Percentiles rank a stretch among this genome's conserved stretches.
These are phyloP conservation scores for Oryza rufipogon DNA, from an alignment of 176 grass and related monocot species.

Conservation along the genomic window DNA sequence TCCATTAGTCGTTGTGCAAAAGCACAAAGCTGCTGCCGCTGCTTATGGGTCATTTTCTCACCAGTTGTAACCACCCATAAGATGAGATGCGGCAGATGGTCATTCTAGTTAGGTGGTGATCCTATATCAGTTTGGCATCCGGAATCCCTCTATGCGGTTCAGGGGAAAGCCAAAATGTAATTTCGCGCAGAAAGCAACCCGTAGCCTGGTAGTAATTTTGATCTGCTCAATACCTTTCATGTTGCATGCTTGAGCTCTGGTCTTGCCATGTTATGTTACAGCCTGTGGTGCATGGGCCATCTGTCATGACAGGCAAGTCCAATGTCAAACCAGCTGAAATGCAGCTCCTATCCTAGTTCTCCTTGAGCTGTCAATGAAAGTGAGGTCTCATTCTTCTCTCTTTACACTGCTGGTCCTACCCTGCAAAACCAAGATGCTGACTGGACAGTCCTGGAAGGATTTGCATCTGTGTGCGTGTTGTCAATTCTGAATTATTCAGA, in stretches of 20 bases:
- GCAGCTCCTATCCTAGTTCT: background rate
- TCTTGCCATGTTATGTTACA: background rate
- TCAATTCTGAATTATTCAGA: background rate
- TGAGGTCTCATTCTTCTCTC: background rate
- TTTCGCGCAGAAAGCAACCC: conserved; percentile 35
- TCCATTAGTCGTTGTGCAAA: background rate
- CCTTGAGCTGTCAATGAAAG: conserved; percentile 33
- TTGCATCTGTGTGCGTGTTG: background rate
- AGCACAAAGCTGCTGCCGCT: conserved; percentile 25
- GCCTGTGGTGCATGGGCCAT: background rate
- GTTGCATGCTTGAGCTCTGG: background rate
- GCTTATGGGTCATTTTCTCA: conserved; percentile 16
- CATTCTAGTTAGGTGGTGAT: conserved; percentile 16
- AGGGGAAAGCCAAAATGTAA: conserved; percentile 27
- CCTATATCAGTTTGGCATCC: conserved; percentile 20
- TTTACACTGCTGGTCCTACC: background rate
- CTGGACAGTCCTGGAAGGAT: background rate
- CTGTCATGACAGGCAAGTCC: background rate
- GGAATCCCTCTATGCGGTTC: background rate
- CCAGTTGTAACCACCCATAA: conserved; percentile 21
- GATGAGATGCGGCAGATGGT: conserved; percentile 26
- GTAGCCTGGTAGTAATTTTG: conserved; percentile 22
- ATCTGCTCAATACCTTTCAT: background rate
- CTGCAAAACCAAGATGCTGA: background rate
- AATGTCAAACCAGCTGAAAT: background rate